Percentiles rank a stretch among this genome's conserved stretches.
Evolutionary conservation across 768 basidiomycete genomes (phyloP).

Genomic region (Trametes meyenii): DNA sequence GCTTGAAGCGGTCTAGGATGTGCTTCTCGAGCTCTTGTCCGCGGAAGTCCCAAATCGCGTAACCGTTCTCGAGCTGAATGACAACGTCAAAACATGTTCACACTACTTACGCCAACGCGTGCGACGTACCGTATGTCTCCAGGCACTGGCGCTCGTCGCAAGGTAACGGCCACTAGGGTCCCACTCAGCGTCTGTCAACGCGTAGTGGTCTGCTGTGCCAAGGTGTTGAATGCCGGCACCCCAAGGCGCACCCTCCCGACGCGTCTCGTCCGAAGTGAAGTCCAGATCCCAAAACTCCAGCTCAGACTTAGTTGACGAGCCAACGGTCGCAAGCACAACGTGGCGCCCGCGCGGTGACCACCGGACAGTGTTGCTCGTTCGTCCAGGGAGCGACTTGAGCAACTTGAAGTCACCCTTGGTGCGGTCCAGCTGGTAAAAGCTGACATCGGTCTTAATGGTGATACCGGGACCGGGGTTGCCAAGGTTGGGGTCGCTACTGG

Average conservation of each 20-base stretch:
- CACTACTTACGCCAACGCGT: neutral
- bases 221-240: slow-evolving; percentile 85
- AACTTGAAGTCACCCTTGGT: slow-evolving; percentile 93
- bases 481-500: slow-evolving; percentile 90
- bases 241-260: slow-evolving; percentile 58
- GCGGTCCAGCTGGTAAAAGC: slow-evolving; percentile 93
- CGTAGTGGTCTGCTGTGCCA: slow-evolving; percentile 91
- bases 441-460: slow-evolving; percentile 94
- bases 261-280: slow-evolving; percentile 71
- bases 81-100: neutral
- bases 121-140: slow-evolving; percentile 84
- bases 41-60: slow-evolving; percentile 96
- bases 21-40: slow-evolving; percentile 93
- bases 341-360: slow-evolving; percentile 98
- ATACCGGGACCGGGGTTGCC: slow-evolving; percentile 88
- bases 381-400: slow-evolving; percentile 75
- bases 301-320: slow-evolving; percentile 93
- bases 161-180: slow-evolving; percentile 95
- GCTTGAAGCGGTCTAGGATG: slow-evolving; percentile 94
- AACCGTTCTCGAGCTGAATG: slow-evolving; percentile 90
- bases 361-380: slow-evolving; percentile 91
- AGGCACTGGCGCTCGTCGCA: slow-evolving; percentile 90
- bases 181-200: slow-evolving; percentile 98
- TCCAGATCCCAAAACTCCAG: slow-evolving; percentile 99
- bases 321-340: slow-evolving; percentile 94